Evolutionary conservation across 805 yeast genomes (phyloP).

Genomic region (Spathaspora girioi): DNA sequence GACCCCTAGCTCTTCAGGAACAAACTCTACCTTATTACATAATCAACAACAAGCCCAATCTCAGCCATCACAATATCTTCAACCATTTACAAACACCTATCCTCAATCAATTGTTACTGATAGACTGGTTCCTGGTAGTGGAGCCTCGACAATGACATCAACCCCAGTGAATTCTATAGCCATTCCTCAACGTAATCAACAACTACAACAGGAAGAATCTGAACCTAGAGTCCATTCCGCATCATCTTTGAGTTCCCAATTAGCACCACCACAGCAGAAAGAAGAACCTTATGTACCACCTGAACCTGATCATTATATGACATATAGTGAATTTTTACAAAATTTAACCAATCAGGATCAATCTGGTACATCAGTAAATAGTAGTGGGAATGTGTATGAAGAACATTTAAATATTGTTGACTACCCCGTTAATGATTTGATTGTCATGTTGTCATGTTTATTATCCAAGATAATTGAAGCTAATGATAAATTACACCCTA

Average conservation of each 20-base stretch:
- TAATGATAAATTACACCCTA: slow-evolving; percentile 79
- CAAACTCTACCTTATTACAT: background rate
- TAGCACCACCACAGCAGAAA: slow-evolving; percentile 4
- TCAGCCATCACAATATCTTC: background rate
- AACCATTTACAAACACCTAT: background rate
- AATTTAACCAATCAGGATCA: slow-evolving; percentile 18
- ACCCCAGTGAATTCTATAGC: slow-evolving; percentile 7
- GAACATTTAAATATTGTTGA: slow-evolving; percentile 74
- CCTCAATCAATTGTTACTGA: slow-evolving; percentile 1
- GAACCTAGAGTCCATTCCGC: slow-evolving; percentile 2
- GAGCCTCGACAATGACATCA: slow-evolving; percentile 3
- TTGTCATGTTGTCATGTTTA: slow-evolving; percentile 81
- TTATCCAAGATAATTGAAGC: slow-evolving; percentile 85
- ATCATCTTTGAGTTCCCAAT: slow-evolving; percentile 4
- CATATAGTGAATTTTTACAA: slow-evolving; percentile 37
- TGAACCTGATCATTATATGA: slow-evolving; percentile 42
- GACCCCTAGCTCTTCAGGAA: background rate
- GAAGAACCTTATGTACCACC: slow-evolving; percentile 3
- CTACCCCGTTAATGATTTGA: slow-evolving; percentile 75
- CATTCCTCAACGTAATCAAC: slow-evolving; percentile 2
- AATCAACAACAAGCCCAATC: background rate
- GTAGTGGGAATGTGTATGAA: slow-evolving; percentile 21
- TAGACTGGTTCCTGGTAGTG: slow-evolving; percentile 2
- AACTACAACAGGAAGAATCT: background rate
- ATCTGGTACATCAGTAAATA: slow-evolving; percentile 9